Evolutionary conservation across 2,329 filamentous ascomycete species (phyloP), one percentile per base, ranked within the genome.

Genomic region (Colletotrichum spaethianum): DNA sequence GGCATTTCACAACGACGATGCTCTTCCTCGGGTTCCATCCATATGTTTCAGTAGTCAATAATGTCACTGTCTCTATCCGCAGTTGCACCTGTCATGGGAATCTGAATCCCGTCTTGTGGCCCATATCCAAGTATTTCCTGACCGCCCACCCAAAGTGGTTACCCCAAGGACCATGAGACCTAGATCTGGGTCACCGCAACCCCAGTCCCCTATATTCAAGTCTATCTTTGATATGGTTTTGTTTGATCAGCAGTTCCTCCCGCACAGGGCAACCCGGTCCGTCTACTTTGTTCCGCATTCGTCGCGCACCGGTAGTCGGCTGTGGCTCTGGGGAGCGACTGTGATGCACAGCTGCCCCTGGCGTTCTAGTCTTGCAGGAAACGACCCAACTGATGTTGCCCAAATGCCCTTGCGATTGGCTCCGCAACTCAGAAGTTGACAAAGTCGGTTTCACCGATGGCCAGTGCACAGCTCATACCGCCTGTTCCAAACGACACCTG

Each of bases 401-500:
- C 56, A 18, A 23, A 46, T 33, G 3, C 16, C 23, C 46, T 44
- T 66, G 63, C 67, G 63, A 70, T 62, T 67, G 63, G 67, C n/a
- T 55, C 46, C 23, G 23, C 33, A 67, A 46, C 7, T 26, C n/a
- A 31, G 40, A 23, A 28, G 50, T 61, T 36, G 18, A 50, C 55
- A 31, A 31, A 33, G 36, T 67, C 50, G 40, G 64, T 71, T 67
- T 63, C 63, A 71, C 50, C 44, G 50, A 44, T 36, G 12, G 57
- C 52, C 68, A 42, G 57, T 62, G 69, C 69, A 42, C 53, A 70
- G 40, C 38, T 40, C 40, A 23, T 44, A 38, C 18, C 38, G 44
- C 46, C 53, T 36, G 36, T 70, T 61, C 53, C 70, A 64, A 64
- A 70, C 66, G 50, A 55, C 4, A 53, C 46, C 55, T 61, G 66